Evolutionary conservation across 352 stramenopile species (phyloP), one percentile per base, ranked within the genome.

Genomic region (Globisporangium heterothallicum): DNA sequence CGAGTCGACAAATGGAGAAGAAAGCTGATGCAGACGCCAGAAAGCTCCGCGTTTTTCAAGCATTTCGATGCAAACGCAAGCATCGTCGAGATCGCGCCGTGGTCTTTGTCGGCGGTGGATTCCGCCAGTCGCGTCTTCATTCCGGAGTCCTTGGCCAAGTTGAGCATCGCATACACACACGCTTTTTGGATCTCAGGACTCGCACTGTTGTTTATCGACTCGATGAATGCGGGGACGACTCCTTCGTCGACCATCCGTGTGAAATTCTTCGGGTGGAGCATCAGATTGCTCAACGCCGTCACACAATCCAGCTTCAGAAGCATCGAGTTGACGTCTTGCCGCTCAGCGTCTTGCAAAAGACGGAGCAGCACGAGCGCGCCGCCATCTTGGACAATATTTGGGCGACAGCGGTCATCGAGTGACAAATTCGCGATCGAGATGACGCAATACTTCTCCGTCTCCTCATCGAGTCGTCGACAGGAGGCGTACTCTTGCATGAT

Each of bases 211-310:
- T 65, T 81, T 26, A 93, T 69, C 46, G 85, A 69, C 38, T 72
- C 59, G 22, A 88, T 48, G 19, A 88, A 71, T 1, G 79, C 65
- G 22, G 82, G 79, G 34, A 93, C 77, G 46, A 93, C 79, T 38
- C 82, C 82, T 41, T 86, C 82, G 42, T 93, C 72, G 6, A 91
- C 83, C 56, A 93, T 75, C 2, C 69, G 62, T 34, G 64, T 64
- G 42, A 92, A 92, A 49, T 90, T 92, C 40, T 86, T 78, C 8
- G 81, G 77, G 41, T 91, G 80, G 7, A 92, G 69, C 60, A 93
- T 86, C 6, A 93, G 56, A 35, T 92, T 90, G 57, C 83, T 92
- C 47, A 93, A 60, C 14, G 80, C 72, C 19, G 79, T 88, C 21
- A 92, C 79, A 44, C 80, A 90, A 63, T 93, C 83, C 26, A 90